Conservation (phyloP, 495 filamentous ascomycete species). For the Trypethelium eluteriae region DNA sequence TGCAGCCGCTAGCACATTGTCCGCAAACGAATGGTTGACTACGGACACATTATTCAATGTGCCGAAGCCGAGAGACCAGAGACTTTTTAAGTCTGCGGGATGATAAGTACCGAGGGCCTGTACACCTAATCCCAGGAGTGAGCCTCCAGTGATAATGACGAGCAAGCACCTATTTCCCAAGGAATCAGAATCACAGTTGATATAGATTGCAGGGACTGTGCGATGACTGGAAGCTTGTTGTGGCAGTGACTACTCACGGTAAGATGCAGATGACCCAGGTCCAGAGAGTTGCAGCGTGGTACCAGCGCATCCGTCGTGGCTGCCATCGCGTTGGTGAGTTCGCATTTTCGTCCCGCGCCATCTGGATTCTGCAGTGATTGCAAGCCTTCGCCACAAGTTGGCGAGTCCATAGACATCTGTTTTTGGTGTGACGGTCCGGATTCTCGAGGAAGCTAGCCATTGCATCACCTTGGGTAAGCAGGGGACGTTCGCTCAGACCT, state of each 20-base stretch:
- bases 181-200: neutral
- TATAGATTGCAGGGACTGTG: neutral
- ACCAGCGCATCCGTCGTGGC: neutral
- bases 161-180: neutral
- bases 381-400: neutral
- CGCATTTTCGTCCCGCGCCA: neutral
- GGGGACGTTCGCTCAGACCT: conserved; percentile 26
- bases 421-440: conserved; percentile 16
- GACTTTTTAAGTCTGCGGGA: neutral
- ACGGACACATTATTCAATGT: conserved; percentile 18
- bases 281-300: neutral
- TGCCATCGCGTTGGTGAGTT: neutral
- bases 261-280: neutral
- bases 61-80: conserved; percentile 5
- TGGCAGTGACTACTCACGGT: neutral
- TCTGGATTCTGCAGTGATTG: neutral
- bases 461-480: conserved; percentile 49
- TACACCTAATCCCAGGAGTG: neutral
- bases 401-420: conserved; percentile 14
- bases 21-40: conserved; percentile 11
- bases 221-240: neutral
- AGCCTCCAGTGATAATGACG: neutral
- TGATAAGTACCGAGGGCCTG: neutral
- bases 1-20: conserved; percentile 23
- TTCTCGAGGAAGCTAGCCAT: conserved; percentile 41